A percentile compares a stretch with the other conserved stretches of the same genome.
Evolutionary conservation across 148 eudicot species (phyloP).

Genomic region (Vaccinium corymbosum): DNA sequence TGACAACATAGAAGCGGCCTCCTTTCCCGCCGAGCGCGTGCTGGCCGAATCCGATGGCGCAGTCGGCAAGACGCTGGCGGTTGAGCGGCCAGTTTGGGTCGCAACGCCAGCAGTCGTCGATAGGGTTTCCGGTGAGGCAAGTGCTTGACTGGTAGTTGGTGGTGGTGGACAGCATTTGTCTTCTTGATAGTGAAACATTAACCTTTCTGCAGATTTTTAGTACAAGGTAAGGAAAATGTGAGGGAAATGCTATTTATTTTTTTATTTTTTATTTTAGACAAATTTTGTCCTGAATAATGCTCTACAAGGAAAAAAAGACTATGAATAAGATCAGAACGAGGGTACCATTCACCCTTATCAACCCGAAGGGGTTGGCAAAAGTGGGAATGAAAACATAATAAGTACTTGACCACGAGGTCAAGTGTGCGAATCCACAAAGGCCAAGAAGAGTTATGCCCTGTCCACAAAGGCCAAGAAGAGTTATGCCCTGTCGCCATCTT

Average conservation of each 20-base stretch:
- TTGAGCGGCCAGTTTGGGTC: slow-evolving; percentile 71
- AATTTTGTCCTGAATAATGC: not conserved
- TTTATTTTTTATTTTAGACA: no score
- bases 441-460: no score
- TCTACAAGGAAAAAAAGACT: not conserved
- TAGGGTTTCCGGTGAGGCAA: slow-evolving; percentile 75
- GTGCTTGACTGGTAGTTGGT: slow-evolving; percentile 24
- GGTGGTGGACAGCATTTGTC: slow-evolving; percentile 40
- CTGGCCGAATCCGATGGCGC: slow-evolving; percentile 84
- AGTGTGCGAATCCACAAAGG: no score
- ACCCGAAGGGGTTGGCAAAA: no score
- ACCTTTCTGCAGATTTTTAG: slow-evolving; percentile 45
- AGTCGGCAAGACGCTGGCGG: slow-evolving; percentile 84
- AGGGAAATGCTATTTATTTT: not conserved
- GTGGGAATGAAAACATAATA: not conserved
- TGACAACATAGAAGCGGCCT: slow-evolving; percentile 76
- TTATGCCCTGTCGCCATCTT: no score
- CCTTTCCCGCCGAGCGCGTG: slow-evolving; percentile 81
- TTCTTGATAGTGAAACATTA: slow-evolving; percentile 60
- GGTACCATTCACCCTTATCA: no score
- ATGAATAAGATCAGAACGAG: not conserved
- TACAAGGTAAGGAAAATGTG: not conserved
- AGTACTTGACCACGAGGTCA: no score
- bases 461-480: no score
- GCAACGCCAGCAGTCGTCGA: slow-evolving; percentile 93